These are phyloP conservation scores for Wilcoxina mikolae DNA, from an alignment of 495 filamentous ascomycete species.

Conservation along the genomic window DNA sequence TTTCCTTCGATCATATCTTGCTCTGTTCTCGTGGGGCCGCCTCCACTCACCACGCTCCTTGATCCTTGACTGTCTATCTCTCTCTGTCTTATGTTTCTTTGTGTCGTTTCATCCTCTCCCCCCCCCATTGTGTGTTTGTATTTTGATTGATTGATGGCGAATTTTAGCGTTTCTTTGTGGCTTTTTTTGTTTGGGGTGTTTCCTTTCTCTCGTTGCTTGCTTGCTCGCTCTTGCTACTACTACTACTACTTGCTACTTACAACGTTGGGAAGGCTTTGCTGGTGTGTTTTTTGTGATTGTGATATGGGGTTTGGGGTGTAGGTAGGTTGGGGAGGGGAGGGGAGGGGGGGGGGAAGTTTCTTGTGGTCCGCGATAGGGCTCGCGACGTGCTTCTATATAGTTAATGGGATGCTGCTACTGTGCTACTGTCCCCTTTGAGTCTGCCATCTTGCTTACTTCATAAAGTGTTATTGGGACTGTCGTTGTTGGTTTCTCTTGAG, in stretches of 20 bases:
- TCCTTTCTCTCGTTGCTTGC: slow-evolving; percentile 2
- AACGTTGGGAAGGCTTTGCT: slow-evolving; percentile 3
- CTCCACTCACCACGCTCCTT: neutral
- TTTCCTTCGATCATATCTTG: neutral
- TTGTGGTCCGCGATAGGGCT: neutral
- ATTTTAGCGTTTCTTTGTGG: slow-evolving; percentile 11
- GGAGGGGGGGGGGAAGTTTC: neutral
- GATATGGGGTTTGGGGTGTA: neutral
- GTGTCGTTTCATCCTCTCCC: slow-evolving; percentile 18
- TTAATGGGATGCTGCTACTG: too few species aligned
- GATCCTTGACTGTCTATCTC: slow-evolving; percentile 3
- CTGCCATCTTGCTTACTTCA: too few species aligned
- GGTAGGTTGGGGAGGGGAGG: neutral
- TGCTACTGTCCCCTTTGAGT: too few species aligned
- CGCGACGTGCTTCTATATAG: neutral
- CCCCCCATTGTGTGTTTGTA: too few species aligned
- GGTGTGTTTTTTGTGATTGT: neutral
- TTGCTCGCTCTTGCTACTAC: neutral
- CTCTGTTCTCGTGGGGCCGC: neutral
- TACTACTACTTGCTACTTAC: neutral
- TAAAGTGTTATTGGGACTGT: too few species aligned
- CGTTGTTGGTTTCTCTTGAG: too few species aligned
- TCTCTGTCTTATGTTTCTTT: slow-evolving; percentile 11
- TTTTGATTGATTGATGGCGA: slow-evolving; percentile 11
- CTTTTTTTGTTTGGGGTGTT: slow-evolving; percentile 16